These are phyloP conservation scores for Alternaria gansuensis DNA, from an alignment of 2,329 filamentous ascomycete genomes.

Conservation along the genomic window DNA sequence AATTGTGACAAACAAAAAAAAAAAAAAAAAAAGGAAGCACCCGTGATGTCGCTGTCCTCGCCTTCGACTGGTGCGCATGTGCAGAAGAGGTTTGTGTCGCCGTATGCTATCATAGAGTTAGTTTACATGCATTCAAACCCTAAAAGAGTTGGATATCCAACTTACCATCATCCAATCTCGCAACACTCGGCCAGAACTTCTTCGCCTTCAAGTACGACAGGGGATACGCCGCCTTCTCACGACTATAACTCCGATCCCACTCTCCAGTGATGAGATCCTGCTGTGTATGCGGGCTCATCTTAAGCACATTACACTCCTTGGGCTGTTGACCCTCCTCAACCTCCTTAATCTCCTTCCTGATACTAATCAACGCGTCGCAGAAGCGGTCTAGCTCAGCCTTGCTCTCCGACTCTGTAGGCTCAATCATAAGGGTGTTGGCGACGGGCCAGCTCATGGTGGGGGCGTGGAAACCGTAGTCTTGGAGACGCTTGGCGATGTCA, in stretches of 20 bases:
- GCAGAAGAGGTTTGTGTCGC: constrained; percentile 93
- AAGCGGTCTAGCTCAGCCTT: constrained; percentile 94
- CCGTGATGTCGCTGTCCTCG: constrained; percentile 44
- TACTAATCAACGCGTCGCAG: constrained; percentile 86
- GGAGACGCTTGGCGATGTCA: constrained; percentile 93
- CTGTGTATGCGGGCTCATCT: constrained; percentile 87
- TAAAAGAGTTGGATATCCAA: neutral
- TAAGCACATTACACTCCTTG: constrained; percentile 81
- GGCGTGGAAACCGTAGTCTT: constrained; percentile 97
- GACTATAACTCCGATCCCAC: constrained; percentile 83
- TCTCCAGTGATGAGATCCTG: constrained; percentile 77
- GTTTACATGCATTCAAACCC: constrained; percentile 8
- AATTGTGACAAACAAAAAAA: too few species aligned
- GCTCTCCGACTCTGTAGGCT: constrained; percentile 93
- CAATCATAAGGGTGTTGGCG: constrained; percentile 95
- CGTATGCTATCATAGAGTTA: constrained; percentile 70
- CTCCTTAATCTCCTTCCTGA: constrained; percentile 83
- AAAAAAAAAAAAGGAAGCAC: constrained; percentile 24
- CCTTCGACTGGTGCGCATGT: constrained; percentile 84
- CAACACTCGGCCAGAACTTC: constrained; percentile 96
- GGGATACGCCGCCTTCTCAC: constrained; percentile 88
- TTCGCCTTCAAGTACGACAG: constrained; percentile 84
- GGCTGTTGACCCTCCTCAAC: constrained; percentile 82
- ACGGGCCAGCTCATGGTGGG: constrained; percentile 98
- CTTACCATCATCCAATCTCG: constrained; percentile 86